These are phyloP conservation scores for Pyrenochaeta sp. DNA, from an alignment of 2,329 filamentous ascomycete genomes.

Conservation along the genomic window DNA sequence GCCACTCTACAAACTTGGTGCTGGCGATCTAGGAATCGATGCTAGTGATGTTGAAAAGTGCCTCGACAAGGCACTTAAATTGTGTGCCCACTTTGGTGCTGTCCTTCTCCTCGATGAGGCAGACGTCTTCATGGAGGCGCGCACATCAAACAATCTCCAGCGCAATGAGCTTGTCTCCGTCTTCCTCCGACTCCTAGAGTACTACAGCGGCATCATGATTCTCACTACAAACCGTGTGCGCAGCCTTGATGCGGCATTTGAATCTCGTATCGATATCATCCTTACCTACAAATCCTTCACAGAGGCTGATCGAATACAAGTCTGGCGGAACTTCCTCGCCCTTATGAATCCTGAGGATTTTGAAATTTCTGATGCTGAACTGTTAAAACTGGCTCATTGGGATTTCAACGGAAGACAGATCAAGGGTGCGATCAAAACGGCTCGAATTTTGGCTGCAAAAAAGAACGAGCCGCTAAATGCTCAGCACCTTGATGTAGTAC, in stretches of 20 bases:
- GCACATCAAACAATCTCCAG: constrained; percentile 34
- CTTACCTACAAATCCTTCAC: constrained; percentile 41
- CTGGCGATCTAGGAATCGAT: constrained; percentile 18
- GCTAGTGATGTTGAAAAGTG: constrained; percentile 21
- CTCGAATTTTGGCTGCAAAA: constrained; percentile 16
- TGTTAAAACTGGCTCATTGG: constrained; percentile 2
- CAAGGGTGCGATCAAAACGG: constrained; percentile 13
- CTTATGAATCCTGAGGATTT: too few species aligned
- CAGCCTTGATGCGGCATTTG: constrained; percentile 52
- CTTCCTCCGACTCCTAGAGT: constrained; percentile 51
- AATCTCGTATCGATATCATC: constrained; percentile 28
- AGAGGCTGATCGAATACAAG: constrained; percentile 41
- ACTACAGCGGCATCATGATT: constrained; percentile 55
- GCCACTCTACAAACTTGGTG: constrained; percentile 9
- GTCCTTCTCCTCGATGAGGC: constrained; percentile 53
- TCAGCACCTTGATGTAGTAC: constrained; percentile 13
- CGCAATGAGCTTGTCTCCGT: constrained; percentile 34
- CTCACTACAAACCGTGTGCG: constrained; percentile 54
- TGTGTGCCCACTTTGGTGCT: constrained; percentile 55
- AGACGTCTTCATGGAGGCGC: constrained; percentile 65
- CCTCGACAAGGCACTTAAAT: constrained; percentile 13
- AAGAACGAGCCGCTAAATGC: constrained; percentile 14
- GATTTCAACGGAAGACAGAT: constrained; percentile 14
- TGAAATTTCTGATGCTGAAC: background rate
- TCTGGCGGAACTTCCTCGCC: too few species aligned